A percentile compares a stretch with the other conserved stretches of the same genome.
phyloP scores from a whole-genome alignment of 257 asterid species.

The Solanum sitiens region DNA sequence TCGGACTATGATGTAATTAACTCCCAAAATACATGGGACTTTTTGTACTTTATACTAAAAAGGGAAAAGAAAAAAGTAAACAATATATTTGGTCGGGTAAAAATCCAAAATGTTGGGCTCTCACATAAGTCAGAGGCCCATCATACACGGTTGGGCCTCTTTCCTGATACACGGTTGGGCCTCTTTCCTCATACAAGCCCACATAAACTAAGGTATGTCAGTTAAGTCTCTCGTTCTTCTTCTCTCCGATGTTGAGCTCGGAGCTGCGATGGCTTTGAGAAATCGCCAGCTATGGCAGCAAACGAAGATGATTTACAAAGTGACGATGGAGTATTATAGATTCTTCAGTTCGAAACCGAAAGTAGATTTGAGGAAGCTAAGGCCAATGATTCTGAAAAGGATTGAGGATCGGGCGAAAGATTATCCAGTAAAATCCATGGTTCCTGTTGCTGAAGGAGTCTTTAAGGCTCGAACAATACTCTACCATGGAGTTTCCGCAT shows the following conservation, averaged over 20 bases:
- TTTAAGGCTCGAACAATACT: constrained; percentile 44
- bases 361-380: constrained; percentile 41
- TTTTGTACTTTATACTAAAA: no score
- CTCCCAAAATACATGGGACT: no score
- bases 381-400: constrained; percentile 72
- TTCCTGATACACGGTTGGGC: background rate
- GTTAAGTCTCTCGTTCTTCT: background rate
- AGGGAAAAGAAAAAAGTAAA: no score
- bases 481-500: constrained; percentile 63
- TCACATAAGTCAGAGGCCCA: background rate
- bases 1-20: no score
- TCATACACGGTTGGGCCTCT: background rate
- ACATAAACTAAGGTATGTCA: background rate
- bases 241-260: background rate
- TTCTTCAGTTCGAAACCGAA: constrained; percentile 1
- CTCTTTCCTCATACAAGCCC: background rate
- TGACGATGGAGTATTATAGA: background rate
- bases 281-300: background rate
- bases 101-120: background rate
- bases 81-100: background rate
- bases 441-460: constrained; percentile 61
- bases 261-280: background rate
- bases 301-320: background rate
- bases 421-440: constrained; percentile 45
- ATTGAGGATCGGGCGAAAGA: constrained; percentile 68